Evolutionary conservation across 495 filamentous ascomycete species (phyloP).

Genomic region (Emericellopsis terricola): DNA sequence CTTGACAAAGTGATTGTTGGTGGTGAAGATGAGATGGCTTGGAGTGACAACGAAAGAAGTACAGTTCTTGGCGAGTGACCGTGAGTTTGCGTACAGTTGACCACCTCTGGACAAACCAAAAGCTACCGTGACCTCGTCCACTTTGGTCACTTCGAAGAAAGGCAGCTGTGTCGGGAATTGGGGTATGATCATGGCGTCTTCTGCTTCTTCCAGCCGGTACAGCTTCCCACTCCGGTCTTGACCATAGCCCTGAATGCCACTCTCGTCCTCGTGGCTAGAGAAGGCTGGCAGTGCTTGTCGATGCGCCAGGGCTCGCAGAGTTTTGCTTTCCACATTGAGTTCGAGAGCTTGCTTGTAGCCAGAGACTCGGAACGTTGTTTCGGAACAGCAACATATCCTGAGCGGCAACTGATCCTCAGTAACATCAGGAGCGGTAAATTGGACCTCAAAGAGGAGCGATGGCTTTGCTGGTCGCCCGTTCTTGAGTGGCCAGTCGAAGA

Average conservation of each 20-base stretch:
- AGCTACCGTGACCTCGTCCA: conserved; percentile 21
- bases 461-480: conserved; percentile 15
- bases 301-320: not conserved
- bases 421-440: conserved; percentile 6
- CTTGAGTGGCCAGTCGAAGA: conserved; percentile 47
- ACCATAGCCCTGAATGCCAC: conserved; percentile 7
- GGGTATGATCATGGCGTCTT: conserved; percentile 1
- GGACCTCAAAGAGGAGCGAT: conserved; percentile 8
- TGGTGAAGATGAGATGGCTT: conserved; percentile 80
- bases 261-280: not conserved
- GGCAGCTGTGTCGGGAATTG: conserved; percentile 29
- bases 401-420: conserved; percentile 1
- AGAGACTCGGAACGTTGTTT: not conserved
- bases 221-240: conserved; percentile 22
- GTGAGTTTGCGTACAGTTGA: conserved; percentile 58
- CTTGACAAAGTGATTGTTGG: conserved; percentile 76
- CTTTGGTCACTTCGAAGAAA: conserved; percentile 28
- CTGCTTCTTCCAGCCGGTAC: conserved; percentile 5
- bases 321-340: not conserved
- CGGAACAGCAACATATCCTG: not conserved
- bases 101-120: conserved; percentile 58
- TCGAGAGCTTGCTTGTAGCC: not conserved
- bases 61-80: conserved; percentile 59
- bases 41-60: conserved; percentile 75
- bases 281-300: not conserved